A percentile compares a stretch with the other conserved stretches of the same genome.
These are phyloP conservation scores for Suillus fuscotomentosus DNA, from an alignment of 768 basidiomycete species.

Conservation along the genomic window DNA sequence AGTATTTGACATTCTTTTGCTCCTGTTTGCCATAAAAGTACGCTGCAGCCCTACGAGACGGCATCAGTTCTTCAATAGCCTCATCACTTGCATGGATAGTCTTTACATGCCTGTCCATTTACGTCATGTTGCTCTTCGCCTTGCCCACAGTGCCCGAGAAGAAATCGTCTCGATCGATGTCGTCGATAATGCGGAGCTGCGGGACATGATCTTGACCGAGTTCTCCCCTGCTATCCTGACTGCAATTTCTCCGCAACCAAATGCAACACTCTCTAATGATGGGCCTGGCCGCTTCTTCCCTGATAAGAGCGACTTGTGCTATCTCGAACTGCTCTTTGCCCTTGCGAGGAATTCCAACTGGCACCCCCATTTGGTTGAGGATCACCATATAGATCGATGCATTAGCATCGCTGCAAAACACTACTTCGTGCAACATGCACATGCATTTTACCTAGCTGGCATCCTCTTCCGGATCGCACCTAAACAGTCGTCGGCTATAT, in stretches of 20 bases:
- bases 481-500: not conserved
- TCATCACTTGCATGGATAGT: not conserved
- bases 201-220: not conserved
- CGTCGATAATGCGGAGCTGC: not conserved
- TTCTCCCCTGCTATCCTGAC: not conserved
- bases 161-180: not conserved
- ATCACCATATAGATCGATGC: not conserved
- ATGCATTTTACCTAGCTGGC: not conserved
- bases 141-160: not conserved
- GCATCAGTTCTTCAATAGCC: not conserved
- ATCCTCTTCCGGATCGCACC: not conserved
- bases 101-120: not conserved
- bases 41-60: not conserved
- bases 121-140: not conserved
- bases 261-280: not conserved
- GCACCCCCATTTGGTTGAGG: not conserved
- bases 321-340: not conserved
- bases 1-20: not conserved
- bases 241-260: not conserved
- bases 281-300: not conserved
- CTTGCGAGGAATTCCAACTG: not conserved
- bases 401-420: not conserved
- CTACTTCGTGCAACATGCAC: not conserved
- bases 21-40: not conserved
- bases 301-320: not conserved